Percentiles rank a stretch among this genome's conserved stretches.
Conservation (phyloP, 371 early-diverging fungal species). For the Catenaria anguillulae region DNA sequence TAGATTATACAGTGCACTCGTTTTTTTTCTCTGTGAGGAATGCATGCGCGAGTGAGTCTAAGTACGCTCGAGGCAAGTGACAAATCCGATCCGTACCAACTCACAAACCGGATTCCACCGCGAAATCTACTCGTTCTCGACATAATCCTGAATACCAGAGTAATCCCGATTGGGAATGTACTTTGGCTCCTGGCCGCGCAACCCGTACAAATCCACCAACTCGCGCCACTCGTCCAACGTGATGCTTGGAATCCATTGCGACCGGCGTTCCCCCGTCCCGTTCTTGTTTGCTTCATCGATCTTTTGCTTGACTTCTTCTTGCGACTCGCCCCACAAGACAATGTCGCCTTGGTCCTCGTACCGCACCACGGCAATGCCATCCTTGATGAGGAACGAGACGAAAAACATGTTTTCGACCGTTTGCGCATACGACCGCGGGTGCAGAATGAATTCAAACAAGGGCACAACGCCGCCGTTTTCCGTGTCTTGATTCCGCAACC, state of each 20-base stretch:
- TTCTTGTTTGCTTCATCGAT: too few relatives aligned
- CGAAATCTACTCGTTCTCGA: too few relatives aligned
- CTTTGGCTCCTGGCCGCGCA: not conserved
- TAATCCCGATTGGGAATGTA: not conserved
- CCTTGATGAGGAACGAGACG: conserved; percentile 74
- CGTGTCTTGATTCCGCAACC: too few relatives aligned
- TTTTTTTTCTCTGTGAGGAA: too few relatives aligned
- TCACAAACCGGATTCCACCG: too few relatives aligned
- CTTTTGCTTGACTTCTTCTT: not conserved
- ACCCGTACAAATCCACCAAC: not conserved
- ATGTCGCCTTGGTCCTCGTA: not conserved
- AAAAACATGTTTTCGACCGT: conserved; percentile 91
- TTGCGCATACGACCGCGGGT: conserved; percentile 80
- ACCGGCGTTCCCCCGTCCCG: too few relatives aligned
- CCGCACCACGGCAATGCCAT: conserved; percentile 52
- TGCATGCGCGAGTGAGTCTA: too few relatives aligned
- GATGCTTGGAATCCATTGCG: not conserved
- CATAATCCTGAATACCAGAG: too few relatives aligned
- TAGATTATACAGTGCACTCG: too few relatives aligned
- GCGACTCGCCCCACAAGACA: too few relatives aligned
- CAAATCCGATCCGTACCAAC: too few relatives aligned
- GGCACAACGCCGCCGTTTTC: not conserved
- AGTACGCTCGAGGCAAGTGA: too few relatives aligned
- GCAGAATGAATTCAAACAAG: conserved; percentile 70
- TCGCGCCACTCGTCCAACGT: not conserved